Base-by-base conservation (phyloP, 129 eudicot species). In the Lactuca saligna region DNA sequence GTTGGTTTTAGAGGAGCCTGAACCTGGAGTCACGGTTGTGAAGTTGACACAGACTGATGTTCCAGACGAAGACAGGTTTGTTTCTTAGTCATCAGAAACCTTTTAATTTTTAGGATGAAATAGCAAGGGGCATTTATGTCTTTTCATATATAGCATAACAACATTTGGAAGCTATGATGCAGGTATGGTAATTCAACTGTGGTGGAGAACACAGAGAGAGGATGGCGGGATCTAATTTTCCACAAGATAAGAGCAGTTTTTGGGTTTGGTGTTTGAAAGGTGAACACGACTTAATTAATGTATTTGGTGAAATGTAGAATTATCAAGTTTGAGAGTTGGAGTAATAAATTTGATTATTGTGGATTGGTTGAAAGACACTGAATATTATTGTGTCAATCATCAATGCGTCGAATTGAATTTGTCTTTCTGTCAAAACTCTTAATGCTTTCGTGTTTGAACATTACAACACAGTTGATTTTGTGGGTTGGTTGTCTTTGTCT, bases 201-300 rank as follows among this genome's bases (percentile, higher is more conserved):
- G 58, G 95, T 84, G 73, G 98, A 91, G 90, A 91, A 91, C 60
- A 91, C 98, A 0, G 98, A 91, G 80, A 84, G 96, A 68, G 98
- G 98, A 61, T 91, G 98, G 98, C 70, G 94, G 65, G 98, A 91
- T 78, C 84, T 88, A 12, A 91, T 88, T 66, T 91, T 91, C 75
- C 84, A 88, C 80, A 88, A 78, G 80, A 88, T 91, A 62, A 76
- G 96, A 39, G 97, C 91, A 1, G 92, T 91, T 65, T 91, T 91
- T 63, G 97, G 97, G 49, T 91, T 91, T 54, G 97, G 97, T 44
- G 81, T 91, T 61, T 91, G 75, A 88, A 16, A 33, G 29, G 29
- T 25, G 29, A n/a, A n/a, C 29, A 25, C 29, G 29, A 25, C 29
- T 25, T 25, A 25, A 16, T 0, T 17, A 8, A 34, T 60, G 37